Conservation (phyloP, 2,329 filamentous ascomycete species). For the Pyrenophora teres region DNA sequence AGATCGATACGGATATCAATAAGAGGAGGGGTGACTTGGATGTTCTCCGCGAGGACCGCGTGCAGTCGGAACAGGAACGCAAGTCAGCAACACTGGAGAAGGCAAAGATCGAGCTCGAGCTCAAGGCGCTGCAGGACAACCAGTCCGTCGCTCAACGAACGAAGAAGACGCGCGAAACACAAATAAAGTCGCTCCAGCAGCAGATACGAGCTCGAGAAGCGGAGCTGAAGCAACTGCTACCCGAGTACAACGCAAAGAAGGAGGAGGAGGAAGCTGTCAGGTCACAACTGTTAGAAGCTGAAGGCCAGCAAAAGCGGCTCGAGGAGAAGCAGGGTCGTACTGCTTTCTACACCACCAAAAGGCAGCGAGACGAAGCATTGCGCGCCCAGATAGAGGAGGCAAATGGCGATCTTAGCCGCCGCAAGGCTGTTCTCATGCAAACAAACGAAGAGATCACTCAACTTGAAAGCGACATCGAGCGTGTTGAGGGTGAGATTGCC, state of each 20-base stretch:
- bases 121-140: conserved; percentile 81
- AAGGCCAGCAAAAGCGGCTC: conserved; percentile 75
- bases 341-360: conserved; percentile 84
- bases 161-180: conserved; percentile 70
- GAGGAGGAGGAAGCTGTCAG: conserved; percentile 73
- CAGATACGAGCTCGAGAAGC: conserved; percentile 77
- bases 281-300: conserved; percentile 74
- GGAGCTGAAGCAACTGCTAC: conserved; percentile 75
- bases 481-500: conserved; percentile 73
- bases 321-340: conserved; percentile 92
- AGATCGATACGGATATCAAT: conserved; percentile 78
- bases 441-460: conserved; percentile 79
- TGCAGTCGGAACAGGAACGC: conserved; percentile 87
- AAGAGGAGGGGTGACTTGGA: conserved; percentile 82
- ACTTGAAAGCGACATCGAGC: conserved; percentile 71
- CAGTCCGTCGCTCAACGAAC: conserved; percentile 77
- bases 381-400: conserved; percentile 80
- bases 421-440: conserved; percentile 83
- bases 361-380: conserved; percentile 83
- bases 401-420: conserved; percentile 73
- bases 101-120: conserved; percentile 84
- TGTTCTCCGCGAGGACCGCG: conserved; percentile 80
- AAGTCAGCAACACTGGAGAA: conserved; percentile 77
- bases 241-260: conserved; percentile 75
- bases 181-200: conserved; percentile 71